Evolutionary conservation across 2,329 filamentous ascomycete genomes (phyloP), one percentile per base, ranked within the genome.

Genomic region (Aspergillus spinulosporus): DNA sequence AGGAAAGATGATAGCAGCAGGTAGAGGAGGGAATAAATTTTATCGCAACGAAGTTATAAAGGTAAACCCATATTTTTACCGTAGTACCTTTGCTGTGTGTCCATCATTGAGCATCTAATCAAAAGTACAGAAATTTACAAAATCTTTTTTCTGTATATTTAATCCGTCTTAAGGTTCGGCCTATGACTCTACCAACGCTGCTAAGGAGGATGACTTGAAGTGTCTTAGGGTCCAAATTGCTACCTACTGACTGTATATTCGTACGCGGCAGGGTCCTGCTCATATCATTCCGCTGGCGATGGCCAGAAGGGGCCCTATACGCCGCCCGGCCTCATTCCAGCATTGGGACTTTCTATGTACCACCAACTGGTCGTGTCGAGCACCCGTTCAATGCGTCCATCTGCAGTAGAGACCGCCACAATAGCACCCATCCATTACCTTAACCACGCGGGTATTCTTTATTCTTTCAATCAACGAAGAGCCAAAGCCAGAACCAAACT

Each of bases 401-500:
- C n/a, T 12, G 42, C 42, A 44, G 42, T 44, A 44, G 14, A 45
- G 28, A 11, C 21, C 26, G 14, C 26, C 43, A 28, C 21, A 12
- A 12, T 37, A 37, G 34, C 34, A 37, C 34, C 4, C 28, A 40
- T 28, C 43, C 43, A 50, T 50, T 43, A 50, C 26, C 43, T 43
- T 42, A 6, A 37, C 50, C 34, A 48, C 54, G 47, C 36, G 36
- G 37, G 54, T 48, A 48, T 56, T 49, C 11, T 43, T 32, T 40
- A 34, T 29, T 46, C 45, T 42, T 46, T 46, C 43, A 46, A 56
- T 34, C 14, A 51, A 56, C 34, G 43, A 56, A 44, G 34, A 51
- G 36, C 51, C 53, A 46, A 46, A 53, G 43, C 34, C 42, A 52
- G 31, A 47, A 47, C 50, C 50, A 44, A 56, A 56, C 54, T 56